Evolutionary conservation across 768 basidiomycete genomes (phyloP), one percentile per base, ranked within the genome.

Genomic region (Suillus ampliporus): DNA sequence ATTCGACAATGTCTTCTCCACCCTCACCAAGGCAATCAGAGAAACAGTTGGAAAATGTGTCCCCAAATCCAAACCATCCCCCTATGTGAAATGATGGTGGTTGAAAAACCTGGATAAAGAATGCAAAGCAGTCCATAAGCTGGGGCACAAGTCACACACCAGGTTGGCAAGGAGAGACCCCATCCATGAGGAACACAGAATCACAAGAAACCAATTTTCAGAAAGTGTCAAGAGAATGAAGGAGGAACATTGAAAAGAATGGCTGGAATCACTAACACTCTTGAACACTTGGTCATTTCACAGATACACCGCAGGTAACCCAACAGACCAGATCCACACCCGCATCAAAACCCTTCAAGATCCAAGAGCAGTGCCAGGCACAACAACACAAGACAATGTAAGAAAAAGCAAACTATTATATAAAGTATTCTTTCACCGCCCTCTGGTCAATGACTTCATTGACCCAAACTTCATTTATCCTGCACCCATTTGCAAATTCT

Each of bases 351-450:
- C 21, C 1, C 50, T 61, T n/a, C 60, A 5, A 43, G 48, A 1
- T 15, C 38, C 14, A 15, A 40, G 38, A 15, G 15, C 38, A 13
- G 15, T 17, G 8, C 28, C 26, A 15, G 28, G n/a, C n/a, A n/a
- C 21, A 31, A 37, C 28, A 31, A 23, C 1, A 46, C 68, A 11
- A 40, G 38, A 40, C 13, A 76, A 78, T 54, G 31, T 63, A 11
- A 58, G 67, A 6, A 76, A 76, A 38, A 65, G 69, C 57, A 3
- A 65, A 0, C 15, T 63, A 0, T 64, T 78, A 3, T 58, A 58
- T 28, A 11, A 61, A 1, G 23, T 65, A 5, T 76, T 77, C 65
- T 77, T 77, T 53, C 68, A 64, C 15, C 28, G 40, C 5, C 61
- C 63, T 1, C 64, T 70, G 5, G 13, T 14, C 4, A 14, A 40